Evolutionary conservation across 345 rosid genomes (phyloP).

Genomic region (Psidium guajava): DNA sequence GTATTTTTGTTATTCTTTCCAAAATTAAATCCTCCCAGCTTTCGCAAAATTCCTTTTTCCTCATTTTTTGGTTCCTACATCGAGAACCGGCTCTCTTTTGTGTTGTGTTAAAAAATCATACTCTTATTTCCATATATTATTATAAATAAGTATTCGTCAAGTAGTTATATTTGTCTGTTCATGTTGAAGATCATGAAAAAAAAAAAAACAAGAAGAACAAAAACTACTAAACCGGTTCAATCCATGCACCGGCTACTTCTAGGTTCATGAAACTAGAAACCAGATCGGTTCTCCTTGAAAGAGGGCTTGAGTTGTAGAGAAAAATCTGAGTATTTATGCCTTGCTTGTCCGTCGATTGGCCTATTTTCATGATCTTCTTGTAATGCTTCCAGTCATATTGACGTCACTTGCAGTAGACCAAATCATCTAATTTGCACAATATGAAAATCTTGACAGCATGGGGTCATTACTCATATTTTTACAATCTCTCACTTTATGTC

Average conservation of each 20-base stretch:
- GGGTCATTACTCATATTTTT: background rate
- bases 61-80: too few relatives aligned
- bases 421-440: background rate
- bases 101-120: background rate
- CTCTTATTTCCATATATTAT: background rate
- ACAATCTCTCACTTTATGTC: background rate
- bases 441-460: background rate
- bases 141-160: background rate
- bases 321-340: background rate
- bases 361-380: background rate
- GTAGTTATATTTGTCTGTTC: background rate
- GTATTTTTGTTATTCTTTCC: too few relatives aligned
- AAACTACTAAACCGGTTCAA: too few relatives aligned
- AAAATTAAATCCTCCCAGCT: too few relatives aligned
- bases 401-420: background rate
- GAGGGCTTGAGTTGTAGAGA: background rate
- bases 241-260: background rate
- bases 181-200: background rate
- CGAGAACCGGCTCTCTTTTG: background rate
- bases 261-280: background rate
- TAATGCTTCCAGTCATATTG: background rate
- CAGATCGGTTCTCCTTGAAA: background rate
- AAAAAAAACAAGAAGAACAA: too few relatives aligned
- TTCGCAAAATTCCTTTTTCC: too few relatives aligned
- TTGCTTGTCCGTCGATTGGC: background rate